These are phyloP conservation scores for Smallanthus sonchifolius DNA, from an alignment of 129 eudicot species.

Conservation along the genomic window DNA sequence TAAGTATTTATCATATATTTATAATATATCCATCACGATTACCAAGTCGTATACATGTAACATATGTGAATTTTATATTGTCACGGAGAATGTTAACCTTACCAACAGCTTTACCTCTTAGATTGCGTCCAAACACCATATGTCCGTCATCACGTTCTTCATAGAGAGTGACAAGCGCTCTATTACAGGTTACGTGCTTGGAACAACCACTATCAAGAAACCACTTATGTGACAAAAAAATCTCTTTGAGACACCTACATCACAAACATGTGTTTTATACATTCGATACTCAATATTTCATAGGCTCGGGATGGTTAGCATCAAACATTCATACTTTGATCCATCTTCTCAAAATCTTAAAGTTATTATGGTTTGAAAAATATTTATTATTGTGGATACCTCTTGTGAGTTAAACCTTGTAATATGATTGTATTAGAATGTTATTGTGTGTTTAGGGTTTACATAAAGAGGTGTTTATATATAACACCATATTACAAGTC, in stretches of 20 bases:
- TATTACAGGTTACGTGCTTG: background rate
- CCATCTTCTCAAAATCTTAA: too few relatives aligned
- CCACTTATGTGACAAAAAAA: background rate
- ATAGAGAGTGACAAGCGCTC: background rate
- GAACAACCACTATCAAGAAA: background rate
- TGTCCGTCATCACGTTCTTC: background rate
- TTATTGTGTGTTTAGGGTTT: too few relatives aligned
- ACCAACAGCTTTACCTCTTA: background rate
- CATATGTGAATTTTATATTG: too few relatives aligned
- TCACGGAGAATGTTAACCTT: background rate
- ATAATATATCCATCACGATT: background rate
- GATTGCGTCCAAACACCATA: background rate
- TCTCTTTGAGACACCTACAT: background rate
- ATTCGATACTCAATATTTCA: background rate
- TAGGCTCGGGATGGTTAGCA: too few relatives aligned
- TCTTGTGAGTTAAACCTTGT: too few relatives aligned
- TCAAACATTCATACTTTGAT: too few relatives aligned
- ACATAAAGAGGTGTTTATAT: too few relatives aligned
- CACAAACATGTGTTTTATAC: background rate
- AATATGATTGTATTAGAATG: too few relatives aligned
- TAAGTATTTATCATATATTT: background rate
- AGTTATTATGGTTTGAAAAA: background rate
- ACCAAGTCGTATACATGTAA: background rate
- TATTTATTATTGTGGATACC: background rate
- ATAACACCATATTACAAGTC: too few relatives aligned